phyloP scores from a whole-genome alignment of 2,329 filamentous ascomycete species.

The Fonsecaea monophora region DNA sequence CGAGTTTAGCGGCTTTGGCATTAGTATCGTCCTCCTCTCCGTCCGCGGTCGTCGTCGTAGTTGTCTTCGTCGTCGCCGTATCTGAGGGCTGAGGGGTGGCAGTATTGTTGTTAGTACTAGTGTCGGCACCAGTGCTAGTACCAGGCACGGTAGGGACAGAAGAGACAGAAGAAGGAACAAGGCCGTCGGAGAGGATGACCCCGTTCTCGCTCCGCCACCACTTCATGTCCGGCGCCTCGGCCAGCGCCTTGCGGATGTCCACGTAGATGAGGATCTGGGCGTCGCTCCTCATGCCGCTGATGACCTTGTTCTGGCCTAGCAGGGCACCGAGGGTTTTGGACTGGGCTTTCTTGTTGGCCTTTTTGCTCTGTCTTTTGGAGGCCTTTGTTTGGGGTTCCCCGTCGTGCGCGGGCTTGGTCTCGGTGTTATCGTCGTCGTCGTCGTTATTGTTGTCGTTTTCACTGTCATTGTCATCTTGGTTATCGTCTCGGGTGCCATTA shows the following conservation, averaged over 20 bases:
- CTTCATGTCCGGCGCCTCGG: constrained; percentile 54
- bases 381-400: too few relatives aligned
- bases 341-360: too few relatives aligned
- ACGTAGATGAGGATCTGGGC: constrained; percentile 81
- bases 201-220: constrained; percentile 85
- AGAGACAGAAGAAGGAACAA: constrained; percentile 20
- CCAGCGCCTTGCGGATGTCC: constrained; percentile 71
- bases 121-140: too few relatives aligned
- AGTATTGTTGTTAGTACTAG: too few relatives aligned
- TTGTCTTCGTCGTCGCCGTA: not conserved
- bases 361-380: too few relatives aligned
- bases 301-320: constrained; percentile 54
- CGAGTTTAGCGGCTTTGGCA: constrained; percentile 45
- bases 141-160: too few relatives aligned
- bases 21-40: not conserved
- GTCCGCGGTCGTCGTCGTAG: not conserved
- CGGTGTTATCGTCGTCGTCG: too few relatives aligned
- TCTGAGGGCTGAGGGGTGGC: too few relatives aligned
- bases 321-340: constrained; percentile 10
- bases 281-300: constrained; percentile 80
- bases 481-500: too few relatives aligned
- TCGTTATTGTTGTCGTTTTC: not conserved
- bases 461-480: not conserved
- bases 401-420: too few relatives aligned
- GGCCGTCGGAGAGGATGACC: constrained; percentile 68